Base-by-base conservation (phyloP, 768 basidiomycete species). In the Tylopilus plumbeoviolaceoides region DNA sequence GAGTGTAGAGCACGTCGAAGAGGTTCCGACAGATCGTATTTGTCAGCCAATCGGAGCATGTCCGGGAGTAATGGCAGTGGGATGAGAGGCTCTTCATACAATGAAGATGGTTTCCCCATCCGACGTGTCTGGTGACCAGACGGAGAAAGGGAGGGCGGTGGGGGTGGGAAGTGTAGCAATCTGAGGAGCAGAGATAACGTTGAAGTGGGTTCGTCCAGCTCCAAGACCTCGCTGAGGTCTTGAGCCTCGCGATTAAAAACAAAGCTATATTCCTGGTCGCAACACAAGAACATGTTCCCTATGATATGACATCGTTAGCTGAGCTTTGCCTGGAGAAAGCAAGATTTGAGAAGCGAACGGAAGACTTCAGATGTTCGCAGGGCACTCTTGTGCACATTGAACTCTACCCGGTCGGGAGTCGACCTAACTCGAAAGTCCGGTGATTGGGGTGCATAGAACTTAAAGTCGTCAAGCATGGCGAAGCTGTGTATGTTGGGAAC, bases 281-380 rank as follows among this genome's bases (percentile, higher is more conserved):
- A 85, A 55, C 78, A 78, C 23, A 73, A 68, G 64, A 89, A 87
- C 87, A 89, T 88, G 62, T 85, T 77, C 25, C 76, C 86, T 87
- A 51, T 25, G 41, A 54, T 30, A 48, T 27, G 31, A 51, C 21
- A 40, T 18, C 23, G 31, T 67, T n/a, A 64, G 56, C 30, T 25
- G 17, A 18, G 1, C 14, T 36, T 30, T 42, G 17, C 27, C 2
- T 30, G 31, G 41, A 48, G 42, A 40, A 30, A 39, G 28, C n/a
- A 59, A 46, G 33, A 41, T 40, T 45, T 5, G 21, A 27, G 48
- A 58, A 31, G 69, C 83, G 51, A 68, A 86, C 86, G 71, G 59
- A 89, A 88, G 53, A 87, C 78, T 60, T 81, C 76, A 61, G 85
- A 87, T 48, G 70, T 73, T 44, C 67, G 66, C 54, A 88, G 70